phyloP scores from a whole-genome alignment of 768 basidiomycete genomes.

The Leucogyrophana mollusca region DNA sequence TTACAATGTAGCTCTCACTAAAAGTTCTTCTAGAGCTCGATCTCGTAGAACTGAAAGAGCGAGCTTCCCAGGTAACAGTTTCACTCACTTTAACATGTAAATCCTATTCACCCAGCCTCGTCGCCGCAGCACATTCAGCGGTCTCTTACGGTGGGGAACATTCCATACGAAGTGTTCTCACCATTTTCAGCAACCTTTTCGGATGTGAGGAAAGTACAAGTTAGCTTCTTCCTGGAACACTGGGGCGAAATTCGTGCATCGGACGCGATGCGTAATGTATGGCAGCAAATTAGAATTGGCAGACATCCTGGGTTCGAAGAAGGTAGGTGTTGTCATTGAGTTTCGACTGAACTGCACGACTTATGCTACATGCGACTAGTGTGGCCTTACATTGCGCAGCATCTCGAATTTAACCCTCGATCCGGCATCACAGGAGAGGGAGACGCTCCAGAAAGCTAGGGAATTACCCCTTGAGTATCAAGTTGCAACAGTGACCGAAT shows the following conservation, averaged over 20 bases:
- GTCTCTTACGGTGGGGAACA: conserved; percentile 74
- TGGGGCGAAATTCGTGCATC: conserved; percentile 84
- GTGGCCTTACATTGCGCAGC: conserved; percentile 66
- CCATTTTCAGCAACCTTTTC: conserved; percentile 81
- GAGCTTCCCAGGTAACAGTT: conserved; percentile 54
- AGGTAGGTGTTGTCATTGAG: conserved; percentile 39
- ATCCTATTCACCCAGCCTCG: not conserved
- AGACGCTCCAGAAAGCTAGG: conserved; percentile 16
- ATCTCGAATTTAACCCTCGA: conserved; percentile 57
- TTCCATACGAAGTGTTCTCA: conserved; percentile 84
- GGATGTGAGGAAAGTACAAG: conserved; percentile 78
- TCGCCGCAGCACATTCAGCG: conserved; percentile 65
- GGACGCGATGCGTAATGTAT: conserved; percentile 79
- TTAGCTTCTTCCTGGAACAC: conserved; percentile 76
- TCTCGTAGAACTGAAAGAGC: conserved; percentile 66
- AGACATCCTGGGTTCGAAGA: conserved; percentile 88
- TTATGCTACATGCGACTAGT: conserved; percentile 37
- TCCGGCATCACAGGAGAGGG: conserved; percentile 21
- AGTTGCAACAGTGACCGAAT: conserved; percentile 4
- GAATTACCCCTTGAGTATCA: too few relatives aligned
- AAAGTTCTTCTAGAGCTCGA: conserved; percentile 55
- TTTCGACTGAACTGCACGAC: not conserved
- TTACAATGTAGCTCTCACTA: conserved; percentile 1
- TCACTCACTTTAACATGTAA: conserved; percentile 4
- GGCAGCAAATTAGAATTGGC: conserved; percentile 82